phyloP scores from a whole-genome alignment of 805 yeast species.

The Ogataea philodendri region DNA sequence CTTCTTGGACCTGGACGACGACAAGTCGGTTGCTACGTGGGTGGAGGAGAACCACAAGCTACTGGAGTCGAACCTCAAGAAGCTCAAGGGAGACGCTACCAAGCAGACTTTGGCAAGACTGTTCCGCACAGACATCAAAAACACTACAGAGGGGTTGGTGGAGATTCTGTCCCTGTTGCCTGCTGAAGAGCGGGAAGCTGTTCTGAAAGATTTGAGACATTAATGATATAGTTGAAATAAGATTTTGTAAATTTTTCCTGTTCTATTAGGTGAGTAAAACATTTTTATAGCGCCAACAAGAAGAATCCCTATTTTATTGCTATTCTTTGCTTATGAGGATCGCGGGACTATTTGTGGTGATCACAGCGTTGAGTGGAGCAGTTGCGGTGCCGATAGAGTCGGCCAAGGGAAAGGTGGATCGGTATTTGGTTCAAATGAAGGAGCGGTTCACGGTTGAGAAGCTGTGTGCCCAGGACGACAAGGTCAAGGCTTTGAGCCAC shows the following conservation, averaged over 20 bases:
- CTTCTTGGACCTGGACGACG: conserved; percentile 65
- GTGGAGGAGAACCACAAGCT: conserved; percentile 73
- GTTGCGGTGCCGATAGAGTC: conserved; percentile 8
- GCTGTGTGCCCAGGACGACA: conserved; percentile 45
- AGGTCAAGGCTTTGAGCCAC: conserved; percentile 37
- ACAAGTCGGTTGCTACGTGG: conserved; percentile 78
- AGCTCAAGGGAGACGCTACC: conserved; percentile 62
- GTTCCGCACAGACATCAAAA: conserved; percentile 51
- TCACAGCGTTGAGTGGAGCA: conserved; percentile 3
- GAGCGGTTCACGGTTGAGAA: conserved; percentile 47
- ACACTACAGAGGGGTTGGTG: conserved; percentile 52
- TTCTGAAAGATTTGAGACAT: conserved; percentile 25
- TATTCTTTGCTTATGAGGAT: conserved; percentile 10
- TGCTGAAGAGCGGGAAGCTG: conserved; percentile 51
- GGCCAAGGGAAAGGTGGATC: conserved; percentile 12
- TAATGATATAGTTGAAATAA: too few species aligned
- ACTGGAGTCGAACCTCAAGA: conserved; percentile 59
- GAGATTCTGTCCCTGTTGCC: conserved; percentile 53
- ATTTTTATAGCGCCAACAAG: conserved; percentile 11
- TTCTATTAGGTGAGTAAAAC: conserved; percentile 8
- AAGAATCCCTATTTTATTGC: conserved; percentile 10
- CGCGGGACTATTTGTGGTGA: conserved; percentile 5
- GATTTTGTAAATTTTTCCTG: conserved; percentile 7
- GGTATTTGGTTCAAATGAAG: conserved; percentile 53
- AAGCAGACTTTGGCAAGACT: conserved; percentile 63